Conservation (phyloP, 1,284 basidiomycete genomes). For the Neolentinus lepideus region DNA sequence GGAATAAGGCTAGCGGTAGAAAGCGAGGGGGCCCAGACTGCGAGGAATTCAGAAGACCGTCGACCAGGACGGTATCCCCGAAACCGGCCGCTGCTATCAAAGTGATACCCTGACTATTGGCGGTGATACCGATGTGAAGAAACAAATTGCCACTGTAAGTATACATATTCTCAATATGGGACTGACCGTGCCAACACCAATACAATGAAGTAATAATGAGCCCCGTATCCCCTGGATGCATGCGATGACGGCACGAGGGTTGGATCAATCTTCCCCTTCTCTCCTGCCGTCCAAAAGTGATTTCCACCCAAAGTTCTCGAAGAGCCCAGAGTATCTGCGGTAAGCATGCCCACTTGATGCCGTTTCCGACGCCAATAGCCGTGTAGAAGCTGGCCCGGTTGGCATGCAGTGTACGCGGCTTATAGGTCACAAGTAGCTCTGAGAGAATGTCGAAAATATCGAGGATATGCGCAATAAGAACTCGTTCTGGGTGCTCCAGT, state of each 20-base stretch:
- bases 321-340: neutral
- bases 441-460: slow-evolving; percentile 25
- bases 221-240: neutral
- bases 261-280: neutral
- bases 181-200: no score
- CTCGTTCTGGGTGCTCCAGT: slow-evolving; percentile 22
- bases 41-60: no score
- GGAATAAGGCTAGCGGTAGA: no score
- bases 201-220: no score
- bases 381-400: slow-evolving; percentile 22
- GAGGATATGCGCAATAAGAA: slow-evolving; percentile 21
- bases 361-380: slow-evolving; percentile 14
- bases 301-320: slow-evolving; percentile 9
- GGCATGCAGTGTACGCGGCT: slow-evolving; percentile 22
- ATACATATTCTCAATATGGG: neutral
- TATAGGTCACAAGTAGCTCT: slow-evolving; percentile 18
- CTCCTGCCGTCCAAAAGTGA: neutral
- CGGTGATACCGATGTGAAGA: neutral
- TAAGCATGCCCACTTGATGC: neutral
- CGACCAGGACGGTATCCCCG: no score
- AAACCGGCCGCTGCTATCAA: no score
- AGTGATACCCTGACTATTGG: no score
- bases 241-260: neutral
- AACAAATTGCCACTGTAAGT: neutral
- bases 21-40: no score